phyloP scores from a whole-genome alignment of 768 basidiomycete genomes.

The Leucocoprinus sp. region DNA sequence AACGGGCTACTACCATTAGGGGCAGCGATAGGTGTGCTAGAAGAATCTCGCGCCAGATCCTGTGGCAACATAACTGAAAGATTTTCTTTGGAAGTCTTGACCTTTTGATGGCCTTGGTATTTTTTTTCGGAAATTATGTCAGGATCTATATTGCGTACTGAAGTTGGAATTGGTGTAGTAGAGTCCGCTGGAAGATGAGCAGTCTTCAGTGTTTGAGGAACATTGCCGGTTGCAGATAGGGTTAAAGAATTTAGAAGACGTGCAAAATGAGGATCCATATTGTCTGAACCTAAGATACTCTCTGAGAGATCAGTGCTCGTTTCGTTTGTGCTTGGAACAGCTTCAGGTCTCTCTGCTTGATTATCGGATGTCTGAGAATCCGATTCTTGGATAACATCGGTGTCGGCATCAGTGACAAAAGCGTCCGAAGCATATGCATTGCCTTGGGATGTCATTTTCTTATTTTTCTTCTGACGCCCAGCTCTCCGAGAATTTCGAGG shows the following conservation, averaged over 20 bases:
- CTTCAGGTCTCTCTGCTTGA: slow-evolving; percentile 39
- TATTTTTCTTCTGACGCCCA: slow-evolving; percentile 21
- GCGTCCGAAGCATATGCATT: slow-evolving; percentile 8
- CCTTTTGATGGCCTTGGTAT: background rate
- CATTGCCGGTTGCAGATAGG: slow-evolving; percentile 34
- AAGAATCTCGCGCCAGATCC: slow-evolving; percentile 2
- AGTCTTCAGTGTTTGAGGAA: background rate
- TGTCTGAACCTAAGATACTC: slow-evolving; percentile 19
- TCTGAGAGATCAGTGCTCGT: slow-evolving; percentile 30
- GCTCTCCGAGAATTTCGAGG: slow-evolving; percentile 30
- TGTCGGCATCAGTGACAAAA: slow-evolving; percentile 17
- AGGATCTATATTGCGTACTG: background rate
- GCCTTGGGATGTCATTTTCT: slow-evolving; percentile 11
- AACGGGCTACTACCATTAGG: background rate
- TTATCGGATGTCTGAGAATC: slow-evolving; percentile 50
- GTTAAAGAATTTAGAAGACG: slow-evolving; percentile 56
- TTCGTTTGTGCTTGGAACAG: slow-evolving; percentile 38
- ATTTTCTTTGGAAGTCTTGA: background rate
- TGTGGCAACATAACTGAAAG: background rate
- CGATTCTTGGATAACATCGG: slow-evolving; percentile 44
- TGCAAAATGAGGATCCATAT: slow-evolving; percentile 60
- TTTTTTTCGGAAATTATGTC: background rate
- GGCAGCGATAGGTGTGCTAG: slow-evolving; percentile 3
- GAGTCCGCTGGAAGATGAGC: slow-evolving; percentile 5
- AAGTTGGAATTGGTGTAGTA: slow-evolving; percentile 6